These are phyloP conservation scores for Gyrodon lividus DNA, from an alignment of 768 basidiomycete genomes.

Conservation along the genomic window DNA sequence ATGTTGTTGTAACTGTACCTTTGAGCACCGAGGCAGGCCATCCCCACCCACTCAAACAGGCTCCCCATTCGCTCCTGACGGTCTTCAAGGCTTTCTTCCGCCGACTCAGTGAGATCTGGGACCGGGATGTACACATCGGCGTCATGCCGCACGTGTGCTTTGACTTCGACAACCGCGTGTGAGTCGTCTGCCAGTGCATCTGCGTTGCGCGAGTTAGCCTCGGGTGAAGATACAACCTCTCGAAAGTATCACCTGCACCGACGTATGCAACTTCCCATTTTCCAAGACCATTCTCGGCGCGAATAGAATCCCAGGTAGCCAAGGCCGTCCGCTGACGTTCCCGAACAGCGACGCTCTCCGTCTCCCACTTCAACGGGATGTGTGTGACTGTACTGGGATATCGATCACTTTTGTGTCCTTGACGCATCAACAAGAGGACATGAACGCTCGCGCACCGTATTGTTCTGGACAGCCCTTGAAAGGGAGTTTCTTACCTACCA, in stretches of 20 bases:
- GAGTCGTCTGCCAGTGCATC: background rate
- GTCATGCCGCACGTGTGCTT: constrained; percentile 22
- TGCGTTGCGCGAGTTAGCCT: background rate
- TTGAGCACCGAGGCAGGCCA: constrained; percentile 65
- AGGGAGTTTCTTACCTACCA: constrained; percentile 54
- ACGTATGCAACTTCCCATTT: constrained; percentile 48
- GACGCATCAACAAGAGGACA: background rate
- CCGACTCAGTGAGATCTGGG: constrained; percentile 25
- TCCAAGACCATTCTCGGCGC: constrained; percentile 32
- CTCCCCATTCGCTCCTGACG: constrained; percentile 44
- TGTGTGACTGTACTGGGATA: constrained; percentile 43
- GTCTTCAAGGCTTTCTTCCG: constrained; percentile 44
- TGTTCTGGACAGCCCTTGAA: constrained; percentile 49
- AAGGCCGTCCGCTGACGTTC: constrained; percentile 42
- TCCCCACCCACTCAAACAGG: constrained; percentile 73
- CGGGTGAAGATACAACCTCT: background rate
- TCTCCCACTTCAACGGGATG: constrained; percentile 41
- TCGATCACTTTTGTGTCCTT: constrained; percentile 1
- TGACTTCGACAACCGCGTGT: constrained; percentile 13
- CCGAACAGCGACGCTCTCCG: constrained; percentile 36
- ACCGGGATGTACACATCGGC: constrained; percentile 44
- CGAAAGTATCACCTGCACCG: constrained; percentile 17
- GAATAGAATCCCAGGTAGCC: constrained; percentile 47
- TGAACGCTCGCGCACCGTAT: constrained; percentile 41
- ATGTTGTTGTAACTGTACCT: constrained; percentile 43